Evolutionary conservation across 106 monocot genomes (phyloP).

Genomic region (Allium cepa): DNA sequence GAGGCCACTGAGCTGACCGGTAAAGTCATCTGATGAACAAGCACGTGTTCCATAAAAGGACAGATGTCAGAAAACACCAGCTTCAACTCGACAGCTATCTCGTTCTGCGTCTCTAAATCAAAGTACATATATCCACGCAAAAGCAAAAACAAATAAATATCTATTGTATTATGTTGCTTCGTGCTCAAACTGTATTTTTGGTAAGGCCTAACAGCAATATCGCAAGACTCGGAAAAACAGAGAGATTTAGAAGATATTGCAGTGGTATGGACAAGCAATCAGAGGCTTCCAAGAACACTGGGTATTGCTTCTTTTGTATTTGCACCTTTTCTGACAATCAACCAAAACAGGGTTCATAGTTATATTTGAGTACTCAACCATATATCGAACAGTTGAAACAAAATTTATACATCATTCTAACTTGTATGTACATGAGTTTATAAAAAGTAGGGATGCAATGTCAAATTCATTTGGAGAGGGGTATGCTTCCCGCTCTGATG

Average conservation of each 20-base stretch:
- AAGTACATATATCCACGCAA: too few species aligned
- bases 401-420: neutral
- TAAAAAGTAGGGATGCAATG: constrained; percentile 20
- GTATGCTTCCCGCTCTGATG: constrained; percentile 34
- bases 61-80: too few species aligned
- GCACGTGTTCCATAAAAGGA: too few species aligned
- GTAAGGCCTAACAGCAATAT: too few species aligned
- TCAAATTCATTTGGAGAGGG: constrained; percentile 32
- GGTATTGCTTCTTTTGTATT: neutral
- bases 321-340: neutral
- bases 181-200: too few species aligned
- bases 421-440: neutral
- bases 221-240: too few species aligned
- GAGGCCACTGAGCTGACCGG: too few species aligned
- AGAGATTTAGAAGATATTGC: neutral
- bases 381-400: neutral
- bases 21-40: too few species aligned
- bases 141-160: too few species aligned
- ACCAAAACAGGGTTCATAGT: neutral
- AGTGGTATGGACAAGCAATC: neutral
- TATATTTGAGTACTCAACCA: neutral
- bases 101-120: too few species aligned
- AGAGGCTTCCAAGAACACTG: neutral
- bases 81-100: too few species aligned
- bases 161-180: too few species aligned